Evolutionary conservation across 208 protist genomes (phyloP), one percentile per base, ranked within the genome.

Genomic region (Leishmania arabica): DNA sequence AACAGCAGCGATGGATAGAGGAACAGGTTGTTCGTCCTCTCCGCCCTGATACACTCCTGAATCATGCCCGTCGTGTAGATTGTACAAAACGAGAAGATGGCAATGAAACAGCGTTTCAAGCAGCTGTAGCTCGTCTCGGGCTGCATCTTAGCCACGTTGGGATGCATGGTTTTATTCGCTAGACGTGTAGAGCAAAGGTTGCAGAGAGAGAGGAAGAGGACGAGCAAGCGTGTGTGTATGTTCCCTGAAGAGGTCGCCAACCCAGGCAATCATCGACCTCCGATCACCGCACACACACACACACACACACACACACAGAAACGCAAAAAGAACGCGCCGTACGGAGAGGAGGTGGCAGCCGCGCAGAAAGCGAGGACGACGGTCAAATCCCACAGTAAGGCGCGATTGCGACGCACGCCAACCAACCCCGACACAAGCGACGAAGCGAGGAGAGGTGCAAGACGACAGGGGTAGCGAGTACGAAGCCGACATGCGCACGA

Each of bases 1-100:
- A 87, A 84, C 2, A 87, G 37, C 15, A 92, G 88, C 21, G 90
- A 81, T 15, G 90, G 68, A 75, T 90, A 91, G 34, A 97, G 81
- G 34, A 84, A 85, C 45, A 84, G 31, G 15, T 77, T 77, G 78
- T 86, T 73, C 53, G 86, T 87, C 45, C 86, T 86, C 24, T 79
- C 56, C 0, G 92, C 92, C 47, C 65, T 72, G 53, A 95, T 69
- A 80, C 94, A 94, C 34, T 87, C 88, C 27, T 88, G 77, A 21
- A 93, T 77, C 45, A 97, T 86, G 54, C 83, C 78, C 27, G 83
- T 81, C 60, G 78, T 71, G 76, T 88, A 91, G 56, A 95, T 80
- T 31, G 92, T 72, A 47, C 64, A 74, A 58, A 75, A 78, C 13
- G 77, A 83, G 8, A 85, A 53, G 0, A 62, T 54, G 21, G 82